Percentiles rank a stretch among this genome's conserved stretches.
Evolutionary conservation across 225 moss, liverwort and hornwort genomes (phyloP).

Genomic region (Physcomitrellopsis africana): DNA sequence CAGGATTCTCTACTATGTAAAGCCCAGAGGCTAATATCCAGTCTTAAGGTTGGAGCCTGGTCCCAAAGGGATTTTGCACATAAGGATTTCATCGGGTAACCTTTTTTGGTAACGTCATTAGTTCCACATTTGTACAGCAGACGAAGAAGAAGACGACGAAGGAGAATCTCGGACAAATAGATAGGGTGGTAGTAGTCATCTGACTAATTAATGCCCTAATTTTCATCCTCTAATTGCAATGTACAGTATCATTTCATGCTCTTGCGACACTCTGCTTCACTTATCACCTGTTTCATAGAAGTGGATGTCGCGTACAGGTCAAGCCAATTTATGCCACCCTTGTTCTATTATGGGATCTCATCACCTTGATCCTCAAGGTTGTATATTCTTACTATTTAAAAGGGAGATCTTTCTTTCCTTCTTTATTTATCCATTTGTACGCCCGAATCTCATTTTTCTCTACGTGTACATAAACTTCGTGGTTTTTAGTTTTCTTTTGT

Average conservation of each 20-base stretch:
- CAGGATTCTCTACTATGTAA: constrained; percentile 26
- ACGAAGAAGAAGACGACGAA: background rate
- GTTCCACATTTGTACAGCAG: constrained; percentile 51
- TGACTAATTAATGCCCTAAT: constrained; percentile 26
- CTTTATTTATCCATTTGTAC: no score
- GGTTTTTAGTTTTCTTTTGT: no score
- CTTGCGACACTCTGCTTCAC: constrained; percentile 26
- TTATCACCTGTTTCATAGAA: constrained; percentile 50
- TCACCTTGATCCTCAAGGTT: constrained; percentile 45
- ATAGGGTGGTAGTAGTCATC: constrained; percentile 30
- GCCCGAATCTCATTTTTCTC: no score
- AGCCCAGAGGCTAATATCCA: background rate
- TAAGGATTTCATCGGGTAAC: constrained; percentile 31
- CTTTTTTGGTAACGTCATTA: constrained; percentile 42
- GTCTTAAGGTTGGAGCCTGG: no score
- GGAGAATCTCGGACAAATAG: constrained; percentile 33
- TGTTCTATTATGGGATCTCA: constrained; percentile 42
- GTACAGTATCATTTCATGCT: constrained; percentile 47
- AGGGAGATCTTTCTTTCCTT: background rate
- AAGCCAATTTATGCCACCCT: constrained; percentile 41
- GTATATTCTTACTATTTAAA: constrained; percentile 51
- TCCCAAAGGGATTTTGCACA: background rate
- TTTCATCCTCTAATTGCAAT: constrained; percentile 37
- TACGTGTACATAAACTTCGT: no score
- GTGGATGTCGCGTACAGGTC: constrained; percentile 37